Conservation (phyloP, 441 rosid genomes). For the Euphorbia schlechtendalii region DNA sequence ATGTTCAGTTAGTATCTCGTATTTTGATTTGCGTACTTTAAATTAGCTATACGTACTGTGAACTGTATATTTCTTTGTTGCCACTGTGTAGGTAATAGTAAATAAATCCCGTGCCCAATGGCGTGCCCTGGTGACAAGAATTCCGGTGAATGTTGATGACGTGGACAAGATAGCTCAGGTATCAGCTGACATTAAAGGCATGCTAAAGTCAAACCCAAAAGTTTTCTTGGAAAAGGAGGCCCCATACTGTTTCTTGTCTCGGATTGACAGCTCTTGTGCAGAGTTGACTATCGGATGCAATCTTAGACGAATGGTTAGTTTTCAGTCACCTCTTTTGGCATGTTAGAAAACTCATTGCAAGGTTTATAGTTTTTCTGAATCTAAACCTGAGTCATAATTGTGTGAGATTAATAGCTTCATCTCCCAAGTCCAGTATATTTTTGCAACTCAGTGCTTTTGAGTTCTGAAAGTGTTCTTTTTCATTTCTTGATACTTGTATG, state of each 20-base stretch:
- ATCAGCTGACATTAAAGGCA: constrained; percentile 60
- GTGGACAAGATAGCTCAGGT: constrained; percentile 62
- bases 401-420: not conserved
- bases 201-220: constrained; percentile 50
- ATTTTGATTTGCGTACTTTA: not conserved
- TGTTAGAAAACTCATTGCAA: not conserved
- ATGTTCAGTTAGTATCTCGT: not conserved
- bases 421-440: not conserved
- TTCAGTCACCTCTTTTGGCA: not conserved
- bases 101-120: constrained; percentile 83
- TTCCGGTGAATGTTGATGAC: constrained; percentile 60
- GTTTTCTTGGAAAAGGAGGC: constrained; percentile 74
- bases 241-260: constrained; percentile 77
- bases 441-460: not conserved
- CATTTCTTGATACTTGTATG: not conserved
- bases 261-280: constrained; percentile 57
- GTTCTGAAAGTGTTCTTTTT: constrained; percentile 3
- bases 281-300: constrained; percentile 80
- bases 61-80: not conserved
- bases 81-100: constrained; percentile 54
- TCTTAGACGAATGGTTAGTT: constrained; percentile 63
- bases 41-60: not conserved
- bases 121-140: constrained; percentile 53
- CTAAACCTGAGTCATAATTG: not conserved
- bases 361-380: not conserved